Conservation (phyloP, 495 filamentous ascomycete species). For the Penicillium goetzii region DNA sequence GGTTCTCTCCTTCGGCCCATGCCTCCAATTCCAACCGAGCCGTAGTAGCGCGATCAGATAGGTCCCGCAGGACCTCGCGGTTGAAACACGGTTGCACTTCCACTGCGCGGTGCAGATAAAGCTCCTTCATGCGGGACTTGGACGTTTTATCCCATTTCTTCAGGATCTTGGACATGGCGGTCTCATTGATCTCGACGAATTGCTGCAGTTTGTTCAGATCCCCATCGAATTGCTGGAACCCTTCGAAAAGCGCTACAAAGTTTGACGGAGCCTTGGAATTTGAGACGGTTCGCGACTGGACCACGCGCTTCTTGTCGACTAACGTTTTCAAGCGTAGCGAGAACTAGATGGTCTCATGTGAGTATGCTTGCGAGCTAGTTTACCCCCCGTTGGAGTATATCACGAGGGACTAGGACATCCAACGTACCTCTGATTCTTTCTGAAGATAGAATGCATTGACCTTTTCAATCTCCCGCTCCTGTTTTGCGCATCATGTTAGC, state of each 20-base stretch:
- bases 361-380: neutral
- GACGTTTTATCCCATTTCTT: conserved; percentile 99
- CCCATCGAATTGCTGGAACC: conserved; percentile 93
- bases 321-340: conserved; percentile 89
- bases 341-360: conserved; percentile 59
- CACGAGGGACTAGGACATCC: neutral
- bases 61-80: conserved; percentile 89
- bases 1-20: conserved; percentile 94
- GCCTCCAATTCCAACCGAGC: conserved; percentile 89
- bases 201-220: conserved; percentile 97
- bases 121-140: conserved; percentile 96
- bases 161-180: conserved; percentile 95
- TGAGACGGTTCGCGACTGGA: conserved; percentile 73
- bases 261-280: conserved; percentile 85
- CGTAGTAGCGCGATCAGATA: conserved; percentile 94
- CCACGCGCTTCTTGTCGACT: conserved; percentile 88
- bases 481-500: neutral
- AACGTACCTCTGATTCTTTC: conserved; percentile 89
- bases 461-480: conserved; percentile 98
- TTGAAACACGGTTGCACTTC: conserved; percentile 99
- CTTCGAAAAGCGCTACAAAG: conserved; percentile 92
- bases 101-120: conserved; percentile 92
- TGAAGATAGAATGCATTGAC: conserved; percentile 97
- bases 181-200: conserved; percentile 97
- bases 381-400: neutral